Evolutionary conservation across 1,284 basidiomycete species (phyloP), one percentile per base, ranked within the genome.

Genomic region (Phaffia rhodozyma): DNA sequence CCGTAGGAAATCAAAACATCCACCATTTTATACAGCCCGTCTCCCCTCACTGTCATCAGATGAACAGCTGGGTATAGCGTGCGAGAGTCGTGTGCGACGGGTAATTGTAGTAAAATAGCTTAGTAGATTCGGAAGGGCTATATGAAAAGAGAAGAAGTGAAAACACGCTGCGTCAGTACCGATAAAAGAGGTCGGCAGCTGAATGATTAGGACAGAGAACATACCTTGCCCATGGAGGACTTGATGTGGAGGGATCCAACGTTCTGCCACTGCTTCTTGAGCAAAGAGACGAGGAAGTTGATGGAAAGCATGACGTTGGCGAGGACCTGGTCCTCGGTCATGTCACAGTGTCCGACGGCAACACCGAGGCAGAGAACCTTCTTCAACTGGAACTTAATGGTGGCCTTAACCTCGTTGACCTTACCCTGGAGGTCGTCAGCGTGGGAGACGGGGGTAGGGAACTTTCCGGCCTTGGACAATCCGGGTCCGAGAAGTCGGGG

Each of bases 211-310:
- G 7, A 20, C 1, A 7, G 32, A 32, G 5, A 20, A 32, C 58
- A 30, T 23, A 60, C 58, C 81, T 96, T 96, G 83, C 94, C 93
- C 94, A 97, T 98, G 76, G 94, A 94, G 72, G 85, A 85, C 84
- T 99, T 99, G 82, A 99, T 86, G 83, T 96, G 91, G 70, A 98
- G 82, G 67, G 92, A 97, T 81, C 93, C 94, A 80, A 98, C 88
- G 81, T 98, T 99, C 79, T 97, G 94, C 93, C 93, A 97, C 83
- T 97, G 93, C 86, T 98, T 98, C 86, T 98, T 98, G 77, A 99
- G 86, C 67, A 99, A 82, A 52, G 96, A 97, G 76, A 99, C 90
- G 71, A 99, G 83, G 86, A 98, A 99, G 86, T 99, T 99, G 84
- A 99, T 94, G 78, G 91, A 86, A 73, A 98, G 80, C 96, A 98